These are phyloP conservation scores for Suhomyces coccinellae DNA, from an alignment of 1,139 yeast genomes.

Conservation along the genomic window DNA sequence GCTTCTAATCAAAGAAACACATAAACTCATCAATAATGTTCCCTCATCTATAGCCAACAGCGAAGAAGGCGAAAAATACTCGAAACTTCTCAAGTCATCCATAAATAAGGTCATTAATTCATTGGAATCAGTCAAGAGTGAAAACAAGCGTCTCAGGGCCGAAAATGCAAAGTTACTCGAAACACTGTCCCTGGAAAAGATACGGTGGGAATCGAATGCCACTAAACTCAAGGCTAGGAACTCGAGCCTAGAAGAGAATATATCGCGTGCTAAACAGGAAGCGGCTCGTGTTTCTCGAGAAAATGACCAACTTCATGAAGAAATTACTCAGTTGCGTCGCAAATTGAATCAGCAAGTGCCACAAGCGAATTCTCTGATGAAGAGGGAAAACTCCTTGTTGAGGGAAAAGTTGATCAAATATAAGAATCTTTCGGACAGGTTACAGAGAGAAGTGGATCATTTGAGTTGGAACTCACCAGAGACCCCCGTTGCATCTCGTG, in stretches of 20 bases:
- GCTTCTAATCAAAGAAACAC: constrained; percentile 32
- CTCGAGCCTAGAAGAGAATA: constrained; percentile 1
- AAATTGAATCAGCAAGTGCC: constrained; percentile 15
- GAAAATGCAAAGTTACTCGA: constrained; percentile 18
- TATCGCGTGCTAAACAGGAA: background rate
- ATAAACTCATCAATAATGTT: constrained; percentile 25
- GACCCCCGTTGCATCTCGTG: no score
- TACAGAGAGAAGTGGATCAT: constrained; percentile 11
- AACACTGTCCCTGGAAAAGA: background rate
- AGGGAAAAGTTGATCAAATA: constrained; percentile 38
- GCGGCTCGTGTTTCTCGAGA: constrained; percentile 12
- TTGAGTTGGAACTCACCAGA: background rate
- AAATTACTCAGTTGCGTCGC: constrained; percentile 14
- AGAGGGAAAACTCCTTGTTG: constrained; percentile 31
- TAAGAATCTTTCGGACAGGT: constrained; percentile 30
- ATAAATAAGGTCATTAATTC: constrained; percentile 25
- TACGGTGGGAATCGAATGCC: background rate
- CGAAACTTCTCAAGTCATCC: constrained; percentile 23
- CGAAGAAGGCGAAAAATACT: constrained; percentile 31
- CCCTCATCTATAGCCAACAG: constrained; percentile 25
- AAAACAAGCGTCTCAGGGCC: constrained; percentile 16
- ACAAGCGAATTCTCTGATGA: constrained; percentile 19
- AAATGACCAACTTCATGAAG: constrained; percentile 14
- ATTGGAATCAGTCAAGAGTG: constrained; percentile 22
- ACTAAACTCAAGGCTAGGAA: constrained; percentile 5